Conservation (phyloP, 805 yeast genomes). For the Pichia exigua region DNA sequence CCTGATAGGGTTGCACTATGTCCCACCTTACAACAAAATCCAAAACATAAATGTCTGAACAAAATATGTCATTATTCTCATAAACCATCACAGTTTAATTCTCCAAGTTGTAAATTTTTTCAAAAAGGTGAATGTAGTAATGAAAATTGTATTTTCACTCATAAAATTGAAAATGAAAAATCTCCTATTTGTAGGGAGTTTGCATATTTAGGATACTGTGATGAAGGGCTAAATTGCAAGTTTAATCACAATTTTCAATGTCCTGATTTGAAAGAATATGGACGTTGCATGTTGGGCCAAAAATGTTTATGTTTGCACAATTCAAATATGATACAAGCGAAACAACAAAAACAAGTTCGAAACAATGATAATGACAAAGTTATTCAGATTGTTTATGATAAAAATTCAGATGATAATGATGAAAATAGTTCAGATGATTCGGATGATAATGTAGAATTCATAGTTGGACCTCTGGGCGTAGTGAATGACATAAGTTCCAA, state of each 20-base stretch:
- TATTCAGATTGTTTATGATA: slow-evolving; percentile 9
- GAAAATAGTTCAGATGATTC: slow-evolving; percentile 8
- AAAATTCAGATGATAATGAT: background rate
- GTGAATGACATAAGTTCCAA: background rate
- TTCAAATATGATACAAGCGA: slow-evolving; percentile 6
- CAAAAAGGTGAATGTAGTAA: slow-evolving; percentile 42
- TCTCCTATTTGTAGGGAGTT: slow-evolving; percentile 53
- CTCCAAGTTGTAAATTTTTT: slow-evolving; percentile 50
- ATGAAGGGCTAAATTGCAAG: slow-evolving; percentile 48
- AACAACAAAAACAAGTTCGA: slow-evolving; percentile 6
- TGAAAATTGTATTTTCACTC: slow-evolving; percentile 43
- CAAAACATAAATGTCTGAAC: slow-evolving; percentile 36
- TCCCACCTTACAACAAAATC: slow-evolving; percentile 31
- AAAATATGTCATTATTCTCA: slow-evolving; percentile 51
- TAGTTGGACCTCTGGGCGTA: slow-evolving; percentile 11
- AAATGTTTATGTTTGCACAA: slow-evolving; percentile 48
- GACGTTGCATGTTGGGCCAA: slow-evolving; percentile 45
- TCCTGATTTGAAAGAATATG: slow-evolving; percentile 63
- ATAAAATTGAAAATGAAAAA: slow-evolving; percentile 34
- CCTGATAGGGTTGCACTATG: slow-evolving; percentile 48
- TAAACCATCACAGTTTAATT: slow-evolving; percentile 47
- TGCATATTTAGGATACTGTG: slow-evolving; percentile 63
- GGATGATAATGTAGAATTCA: slow-evolving; percentile 15
- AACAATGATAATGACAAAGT: slow-evolving; percentile 28
- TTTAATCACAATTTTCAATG: slow-evolving; percentile 54